Percentiles rank a stretch among this genome's conserved stretches.
These are phyloP conservation scores for Cryptosporidium canis DNA, from an alignment of 169 alveolate genomes.

Conservation along the genomic window DNA sequence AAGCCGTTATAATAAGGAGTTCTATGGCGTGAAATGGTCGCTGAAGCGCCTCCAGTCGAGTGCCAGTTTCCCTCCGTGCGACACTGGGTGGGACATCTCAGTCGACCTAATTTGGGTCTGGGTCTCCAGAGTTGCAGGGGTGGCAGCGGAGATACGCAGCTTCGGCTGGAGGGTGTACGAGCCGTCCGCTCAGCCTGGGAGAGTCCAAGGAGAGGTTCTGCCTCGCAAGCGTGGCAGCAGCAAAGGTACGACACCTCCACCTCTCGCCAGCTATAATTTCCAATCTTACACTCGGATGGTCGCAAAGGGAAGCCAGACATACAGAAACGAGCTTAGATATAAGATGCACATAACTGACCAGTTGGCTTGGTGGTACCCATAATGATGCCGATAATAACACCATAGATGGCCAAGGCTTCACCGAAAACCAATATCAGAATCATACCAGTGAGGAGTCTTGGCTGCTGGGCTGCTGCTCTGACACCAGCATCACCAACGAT, in stretches of 20 bases:
- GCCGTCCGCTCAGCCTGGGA: too few species aligned
- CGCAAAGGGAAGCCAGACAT: neutral
- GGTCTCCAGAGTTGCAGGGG: too few species aligned
- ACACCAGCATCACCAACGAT: constrained; percentile 99
- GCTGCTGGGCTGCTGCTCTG: constrained; percentile 99
- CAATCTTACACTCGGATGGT: neutral
- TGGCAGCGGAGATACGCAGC: too few species aligned
- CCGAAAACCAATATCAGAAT: constrained; percentile 98
- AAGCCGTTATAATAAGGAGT: neutral
- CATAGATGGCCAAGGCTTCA: constrained; percentile 98
- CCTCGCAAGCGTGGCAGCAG: neutral
- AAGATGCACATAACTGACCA: constrained; percentile 69
- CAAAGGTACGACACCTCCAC: neutral
- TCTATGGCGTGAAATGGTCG: neutral
- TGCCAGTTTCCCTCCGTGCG: neutral
- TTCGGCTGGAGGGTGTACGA: too few species aligned
- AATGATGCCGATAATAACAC: constrained; percentile 84
- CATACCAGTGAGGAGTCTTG: constrained; percentile 98
- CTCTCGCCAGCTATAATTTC: neutral
- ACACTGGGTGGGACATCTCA: neutral
- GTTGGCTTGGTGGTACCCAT: constrained; percentile 70
- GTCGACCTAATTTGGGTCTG: too few species aligned
- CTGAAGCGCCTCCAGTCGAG: neutral
- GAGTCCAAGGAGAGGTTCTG: neutral
- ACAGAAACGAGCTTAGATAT: neutral